Percentiles rank a stretch among this genome's conserved stretches.
These are phyloP conservation scores for Saccharomycopsis fodiens DNA, from an alignment of 805 yeast genomes.

Conservation along the genomic window DNA sequence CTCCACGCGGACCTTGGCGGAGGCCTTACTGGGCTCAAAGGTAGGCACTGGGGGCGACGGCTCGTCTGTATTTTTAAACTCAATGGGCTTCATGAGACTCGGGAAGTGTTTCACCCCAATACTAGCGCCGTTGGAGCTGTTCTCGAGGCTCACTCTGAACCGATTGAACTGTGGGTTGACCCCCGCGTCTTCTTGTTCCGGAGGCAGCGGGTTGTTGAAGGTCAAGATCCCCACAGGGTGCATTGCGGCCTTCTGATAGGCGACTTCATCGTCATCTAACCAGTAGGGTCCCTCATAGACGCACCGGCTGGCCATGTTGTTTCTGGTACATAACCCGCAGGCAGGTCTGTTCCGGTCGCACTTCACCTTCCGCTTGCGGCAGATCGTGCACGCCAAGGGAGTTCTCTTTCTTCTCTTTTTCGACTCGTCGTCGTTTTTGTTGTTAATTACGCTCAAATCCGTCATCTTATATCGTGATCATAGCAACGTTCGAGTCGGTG, in stretches of 20 bases:
- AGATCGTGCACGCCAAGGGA: conserved; percentile 29
- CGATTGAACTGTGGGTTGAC: neutral
- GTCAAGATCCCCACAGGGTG: conserved; percentile 8
- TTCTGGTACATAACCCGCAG: conserved; percentile 22
- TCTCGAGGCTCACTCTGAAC: neutral
- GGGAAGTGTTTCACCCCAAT: neutral
- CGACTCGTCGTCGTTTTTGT: too few species aligned
- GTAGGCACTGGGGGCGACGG: neutral
- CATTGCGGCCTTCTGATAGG: conserved; percentile 5
- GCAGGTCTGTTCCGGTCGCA: conserved; percentile 30
- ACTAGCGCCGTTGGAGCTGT: neutral
- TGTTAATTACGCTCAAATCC: too few species aligned
- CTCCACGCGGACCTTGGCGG: conserved; percentile 1
- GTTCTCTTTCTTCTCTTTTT: conserved; percentile 12
- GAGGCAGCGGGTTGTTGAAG: neutral
- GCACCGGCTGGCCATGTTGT: conserved; percentile 4
- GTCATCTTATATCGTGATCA: too few species aligned
- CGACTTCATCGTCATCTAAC: conserved; percentile 21
- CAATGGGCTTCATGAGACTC: conserved; percentile 2
- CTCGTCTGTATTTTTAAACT: conserved; percentile 1
- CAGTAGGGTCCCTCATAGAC: conserved; percentile 25
- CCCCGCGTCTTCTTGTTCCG: neutral
- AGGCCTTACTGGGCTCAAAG: neutral
- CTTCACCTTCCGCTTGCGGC: conserved; percentile 29
- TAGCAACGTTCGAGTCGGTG: too few species aligned